Base-by-base conservation (phyloP, 2,329 filamentous ascomycete genomes). In the Ophiocordyceps robertsii region DNA sequence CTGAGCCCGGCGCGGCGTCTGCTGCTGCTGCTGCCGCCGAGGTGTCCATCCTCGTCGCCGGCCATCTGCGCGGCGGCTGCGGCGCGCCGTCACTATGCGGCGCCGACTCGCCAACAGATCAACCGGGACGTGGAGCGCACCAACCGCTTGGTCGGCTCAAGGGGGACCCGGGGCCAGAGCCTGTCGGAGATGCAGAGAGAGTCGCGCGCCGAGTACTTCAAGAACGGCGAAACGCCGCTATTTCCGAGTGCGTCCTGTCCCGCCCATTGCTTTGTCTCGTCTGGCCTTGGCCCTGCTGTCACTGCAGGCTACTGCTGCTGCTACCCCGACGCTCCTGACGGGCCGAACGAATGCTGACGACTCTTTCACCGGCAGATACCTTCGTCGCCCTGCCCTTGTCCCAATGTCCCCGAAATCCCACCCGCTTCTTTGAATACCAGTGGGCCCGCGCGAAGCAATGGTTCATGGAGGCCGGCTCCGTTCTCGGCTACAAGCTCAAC, bases 301-400 rank as follows among this genome's bases (percentile, higher is more conserved):
- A 27, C 24, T 24, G 24, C 24, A 24, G 24, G 6, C 24, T 27
- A 9, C 24, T 27, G 24, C 24, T 27, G 24, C 24, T 27, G 6
- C 24, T 27, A 19, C 19, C 19, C 19, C n/a, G n/a, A n/a, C n/a
- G n/a, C 19, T 19, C 19, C 19, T 19, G 19, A 19, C 19, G 19
- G 19, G 4, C 19, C 3, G 19, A 10, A 17, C 12, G 19, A 16
- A 16, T 3, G 33, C 33, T 16, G 17, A 36, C 33, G 9, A 10
- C n/a, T 10, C 7, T 10, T 5, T 17, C 16, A 16, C 14, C n/a
- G 29, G 11, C n/a, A 73, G 71, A 64, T 48, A 72, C 69, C n/a
- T 69, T 74, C 43, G 54, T 73, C 38, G 47, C 67, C 14, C 56
- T 70, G 10, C 64, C 66, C 1, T 39, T 68, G 24, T 57, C 60